These are phyloP conservation scores for Trametes cubensis DNA, from an alignment of 768 basidiomycete genomes.

Conservation along the genomic window DNA sequence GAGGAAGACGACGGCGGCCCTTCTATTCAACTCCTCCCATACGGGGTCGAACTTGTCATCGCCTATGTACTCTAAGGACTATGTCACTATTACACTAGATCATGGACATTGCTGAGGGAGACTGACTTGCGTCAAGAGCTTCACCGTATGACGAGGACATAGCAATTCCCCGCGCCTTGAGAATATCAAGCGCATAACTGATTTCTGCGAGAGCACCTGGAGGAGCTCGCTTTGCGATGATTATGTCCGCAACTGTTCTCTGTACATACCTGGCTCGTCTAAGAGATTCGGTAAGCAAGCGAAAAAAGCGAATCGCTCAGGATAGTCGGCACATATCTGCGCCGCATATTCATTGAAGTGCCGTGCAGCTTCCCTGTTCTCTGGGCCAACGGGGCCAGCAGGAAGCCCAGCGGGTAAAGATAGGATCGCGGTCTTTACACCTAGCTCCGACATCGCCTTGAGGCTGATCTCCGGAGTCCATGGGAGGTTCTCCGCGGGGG, in stretches of 20 bases:
- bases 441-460: slow-evolving; percentile 61
- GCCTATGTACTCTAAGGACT: slow-evolving; percentile 59
- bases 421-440: slow-evolving; percentile 62
- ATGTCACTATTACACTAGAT: background rate
- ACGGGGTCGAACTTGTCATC: slow-evolving; percentile 64
- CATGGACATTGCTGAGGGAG: background rate
- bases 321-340: slow-evolving; percentile 50
- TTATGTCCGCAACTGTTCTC: background rate
- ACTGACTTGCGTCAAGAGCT: slow-evolving; percentile 55
- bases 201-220: slow-evolving; percentile 65
- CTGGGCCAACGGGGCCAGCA: slow-evolving; percentile 40
- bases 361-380: slow-evolving; percentile 45
- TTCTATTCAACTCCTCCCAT: slow-evolving; percentile 68
- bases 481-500: slow-evolving; percentile 64
- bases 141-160: slow-evolving; percentile 69
- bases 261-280: slow-evolving; percentile 3
- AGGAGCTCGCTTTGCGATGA: background rate
- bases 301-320: slow-evolving; percentile 69
- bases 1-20: slow-evolving; percentile 65
- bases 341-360: slow-evolving; percentile 51
- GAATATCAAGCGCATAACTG: slow-evolving; percentile 57
- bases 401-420: slow-evolving; percentile 64
- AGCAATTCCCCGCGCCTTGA: slow-evolving; percentile 66
- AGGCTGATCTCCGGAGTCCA: slow-evolving; percentile 65
- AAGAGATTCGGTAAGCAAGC: slow-evolving; percentile 54